Evolutionary conservation across 116 monocot species (phyloP), one percentile per base, ranked within the genome.

Genomic region (Posidonia oceanica): DNA sequence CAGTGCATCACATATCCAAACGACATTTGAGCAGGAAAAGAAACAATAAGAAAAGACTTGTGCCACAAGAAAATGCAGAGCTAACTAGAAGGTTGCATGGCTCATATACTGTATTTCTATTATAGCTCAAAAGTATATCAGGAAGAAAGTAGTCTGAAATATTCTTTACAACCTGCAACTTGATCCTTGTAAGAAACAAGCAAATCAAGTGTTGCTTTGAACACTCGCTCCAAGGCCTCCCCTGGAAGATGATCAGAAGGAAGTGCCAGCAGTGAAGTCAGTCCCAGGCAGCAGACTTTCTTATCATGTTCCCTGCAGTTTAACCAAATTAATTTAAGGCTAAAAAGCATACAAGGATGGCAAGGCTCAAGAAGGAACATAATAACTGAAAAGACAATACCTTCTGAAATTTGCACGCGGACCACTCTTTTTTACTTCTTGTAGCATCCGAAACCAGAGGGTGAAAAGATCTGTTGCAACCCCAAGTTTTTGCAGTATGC

Each of bases 381-480:
- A 0, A 48, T 59, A 59, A 63, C 15, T 18, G n/a, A 14, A 18
- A 18, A 41, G 57, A 73, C 0, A 8, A 61, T 69, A 92, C 97
- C 97, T 85, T 76, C 67, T 89, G 66, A 97, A 97, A 74, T 97
- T 85, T 71, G 79, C 82, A 69, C 69, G 80, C 6, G 71, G 41
- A 55, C 92, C 97, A 78, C 79, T 92, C 61, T 85, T 97, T 74
- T 90, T 97, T 44, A 87, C 84, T 82, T 97, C 75, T 74, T 92
- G 89, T 62, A 97, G 69, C 97, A 97, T 97, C 71, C 74, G 82
- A 72, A 97, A 97, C 97, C 97, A 97, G 18, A 87, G 76, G 71
- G 63, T 79, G 52, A 97, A 97, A 81, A 97, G 70, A 54, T 92
- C 87, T 76, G 85, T 68, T 48, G 87, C 82, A 70, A 89, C 89